Conservation (phyloP, 768 basidiomycete species). For the Hortiboletus flavorubellus region DNA sequence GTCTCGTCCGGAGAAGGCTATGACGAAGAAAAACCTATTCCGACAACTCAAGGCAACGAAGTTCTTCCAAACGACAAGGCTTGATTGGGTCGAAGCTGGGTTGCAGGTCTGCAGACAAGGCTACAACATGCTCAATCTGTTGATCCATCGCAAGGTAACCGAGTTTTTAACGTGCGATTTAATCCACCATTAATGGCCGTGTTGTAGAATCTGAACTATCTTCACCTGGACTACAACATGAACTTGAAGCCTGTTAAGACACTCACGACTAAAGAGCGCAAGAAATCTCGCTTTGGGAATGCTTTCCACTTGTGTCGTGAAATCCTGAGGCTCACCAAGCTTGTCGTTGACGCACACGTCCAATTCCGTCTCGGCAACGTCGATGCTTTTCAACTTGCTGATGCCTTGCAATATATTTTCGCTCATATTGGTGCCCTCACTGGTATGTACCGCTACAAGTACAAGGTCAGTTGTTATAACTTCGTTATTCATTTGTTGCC, state of each 20-base stretch:
- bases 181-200: neutral
- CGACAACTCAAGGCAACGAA: conserved; percentile 96
- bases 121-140: conserved; percentile 98
- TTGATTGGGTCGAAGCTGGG: conserved; percentile 99
- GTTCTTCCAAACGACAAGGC: conserved; percentile 97
- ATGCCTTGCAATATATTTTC: conserved; percentile 97
- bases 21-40: conserved; percentile 98
- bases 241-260: conserved; percentile 98
- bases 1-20: conserved; percentile 87
- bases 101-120: conserved; percentile 98
- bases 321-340: conserved; percentile 95
- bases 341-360: conserved; percentile 98
- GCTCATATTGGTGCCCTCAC: conserved; percentile 96
- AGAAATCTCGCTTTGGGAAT: conserved; percentile 99
- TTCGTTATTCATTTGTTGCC: conserved; percentile 1
- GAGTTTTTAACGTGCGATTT: neutral
- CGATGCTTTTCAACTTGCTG: conserved; percentile 98
- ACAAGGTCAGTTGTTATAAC: conserved; percentile 61
- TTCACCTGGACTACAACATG: conserved; percentile 98
- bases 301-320: conserved; percentile 98
- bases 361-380: conserved; percentile 98
- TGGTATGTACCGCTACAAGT: conserved; percentile 99
- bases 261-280: conserved; percentile 97
- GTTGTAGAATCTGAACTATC: conserved; percentile 79
- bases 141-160: conserved; percentile 94